phyloP scores from a whole-genome alignment of 257 asterid genomes.

The Henckelia pumila region DNA sequence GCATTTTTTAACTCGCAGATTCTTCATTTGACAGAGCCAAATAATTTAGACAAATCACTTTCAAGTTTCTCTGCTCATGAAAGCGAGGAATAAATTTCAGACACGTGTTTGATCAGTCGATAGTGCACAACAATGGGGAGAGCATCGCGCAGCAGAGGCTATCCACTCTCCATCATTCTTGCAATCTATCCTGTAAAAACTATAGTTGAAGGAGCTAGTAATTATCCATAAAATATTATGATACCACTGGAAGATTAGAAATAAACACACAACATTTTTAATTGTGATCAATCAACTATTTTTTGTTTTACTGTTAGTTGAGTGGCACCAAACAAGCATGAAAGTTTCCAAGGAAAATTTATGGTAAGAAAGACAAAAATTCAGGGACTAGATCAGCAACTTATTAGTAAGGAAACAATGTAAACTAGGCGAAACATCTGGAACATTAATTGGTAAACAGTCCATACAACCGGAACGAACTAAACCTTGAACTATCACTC shows the following conservation, averaged over 20 bases:
- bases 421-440: too few relatives aligned
- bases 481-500: background rate
- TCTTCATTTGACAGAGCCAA: slow-evolving; percentile 79
- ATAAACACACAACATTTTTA: background rate
- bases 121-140: slow-evolving; percentile 93
- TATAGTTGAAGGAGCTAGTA: slow-evolving; percentile 14
- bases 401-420: too few relatives aligned
- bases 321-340: slow-evolving; percentile 10
- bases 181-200: slow-evolving; percentile 67
- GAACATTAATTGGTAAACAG: too few relatives aligned
- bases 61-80: slow-evolving; percentile 78
- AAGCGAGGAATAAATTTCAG: slow-evolving; percentile 79
- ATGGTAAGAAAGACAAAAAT: background rate
- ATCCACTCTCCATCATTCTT: too few relatives aligned
- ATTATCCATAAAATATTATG: slow-evolving; percentile 1
- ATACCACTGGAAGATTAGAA: slow-evolving; percentile 11
- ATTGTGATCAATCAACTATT: background rate
- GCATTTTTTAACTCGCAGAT: slow-evolving; percentile 61
- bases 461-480: too few relatives aligned
- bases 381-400: too few relatives aligned
- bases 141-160: slow-evolving; percentile 68
- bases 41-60: slow-evolving; percentile 62
- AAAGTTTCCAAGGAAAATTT: background rate
- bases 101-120: slow-evolving; percentile 85
- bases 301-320: slow-evolving; percentile 14